Evolutionary conservation across 1,139 yeast species (phyloP).

Genomic region (Yamadazyma trypodendri): DNA sequence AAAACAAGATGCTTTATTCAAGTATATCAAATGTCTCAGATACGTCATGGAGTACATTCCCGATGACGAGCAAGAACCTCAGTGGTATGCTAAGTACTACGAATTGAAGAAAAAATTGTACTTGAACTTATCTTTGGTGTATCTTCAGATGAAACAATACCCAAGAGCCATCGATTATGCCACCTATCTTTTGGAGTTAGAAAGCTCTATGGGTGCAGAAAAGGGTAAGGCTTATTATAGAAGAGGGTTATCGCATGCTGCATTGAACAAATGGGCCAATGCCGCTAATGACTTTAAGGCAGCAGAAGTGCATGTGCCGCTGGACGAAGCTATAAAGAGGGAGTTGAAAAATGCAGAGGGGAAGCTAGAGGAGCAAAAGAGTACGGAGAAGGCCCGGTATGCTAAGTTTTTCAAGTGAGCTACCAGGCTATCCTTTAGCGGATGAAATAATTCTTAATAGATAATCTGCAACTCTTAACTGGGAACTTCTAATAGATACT

Average conservation of each 20-base stretch:
- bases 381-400: slow-evolving; percentile 51
- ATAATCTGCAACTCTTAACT: too few relatives aligned
- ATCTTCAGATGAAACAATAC: slow-evolving; percentile 47
- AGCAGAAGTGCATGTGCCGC: slow-evolving; percentile 47
- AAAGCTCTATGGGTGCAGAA: slow-evolving; percentile 36
- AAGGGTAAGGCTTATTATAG: slow-evolving; percentile 64
- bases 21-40: slow-evolving; percentile 62
- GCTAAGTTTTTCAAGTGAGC: slow-evolving; percentile 53
- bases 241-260: slow-evolving; percentile 50
- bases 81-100: slow-evolving; percentile 47
- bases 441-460: too few relatives aligned
- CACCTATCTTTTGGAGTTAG: slow-evolving; percentile 54
- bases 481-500: too few relatives aligned
- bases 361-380: slow-evolving; percentile 40
- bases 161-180: slow-evolving; percentile 51
- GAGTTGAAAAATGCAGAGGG: slow-evolving; percentile 44
- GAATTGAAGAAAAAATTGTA: slow-evolving; percentile 61
- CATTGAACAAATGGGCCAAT: slow-evolving; percentile 44
- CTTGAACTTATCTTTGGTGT: slow-evolving; percentile 56
- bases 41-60: slow-evolving; percentile 73
- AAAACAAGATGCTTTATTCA: slow-evolving; percentile 51
- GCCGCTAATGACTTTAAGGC: slow-evolving; percentile 47
- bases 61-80: slow-evolving; percentile 63
- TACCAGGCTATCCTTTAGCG: too few relatives aligned
- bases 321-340: slow-evolving; percentile 48